Percentiles rank a stretch among this genome's conserved stretches.
phyloP scores from a whole-genome alignment of 805 yeast genomes.

The Hanseniaspora meyeri region DNA sequence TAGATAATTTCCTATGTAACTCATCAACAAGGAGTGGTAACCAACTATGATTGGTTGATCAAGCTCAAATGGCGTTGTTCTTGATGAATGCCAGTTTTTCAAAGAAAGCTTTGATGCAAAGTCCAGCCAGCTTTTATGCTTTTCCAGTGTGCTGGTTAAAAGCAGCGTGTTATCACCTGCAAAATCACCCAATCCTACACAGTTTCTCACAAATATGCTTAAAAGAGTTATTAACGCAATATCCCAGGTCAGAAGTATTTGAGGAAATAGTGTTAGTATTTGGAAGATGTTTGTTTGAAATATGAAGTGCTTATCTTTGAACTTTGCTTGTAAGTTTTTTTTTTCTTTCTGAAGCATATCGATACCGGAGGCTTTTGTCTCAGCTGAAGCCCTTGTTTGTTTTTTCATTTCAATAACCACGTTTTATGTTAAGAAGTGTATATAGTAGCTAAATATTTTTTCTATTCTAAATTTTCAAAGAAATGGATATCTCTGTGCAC shows the following conservation, averaged over 20 bases:
- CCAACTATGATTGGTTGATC: conserved; percentile 98
- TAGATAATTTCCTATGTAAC: conserved; percentile 48
- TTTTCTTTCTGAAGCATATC: neutral
- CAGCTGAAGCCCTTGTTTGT: neutral
- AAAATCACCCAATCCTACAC: conserved; percentile 78
- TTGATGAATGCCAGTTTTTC: conserved; percentile 67
- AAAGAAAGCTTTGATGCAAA: conserved; percentile 67
- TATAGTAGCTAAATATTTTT: no score
- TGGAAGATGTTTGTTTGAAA: conserved; percentile 7
- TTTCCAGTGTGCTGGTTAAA: conserved; percentile 90
- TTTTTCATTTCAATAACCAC: neutral
- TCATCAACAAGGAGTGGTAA: conserved; percentile 72
- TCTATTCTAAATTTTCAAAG: no score
- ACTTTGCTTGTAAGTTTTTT: neutral
- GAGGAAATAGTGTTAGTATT: conserved; percentile 1
- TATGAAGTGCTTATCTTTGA: neutral
- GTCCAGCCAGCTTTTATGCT: conserved; percentile 97
- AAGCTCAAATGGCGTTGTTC: conserved; percentile 86
- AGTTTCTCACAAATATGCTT: conserved; percentile 65
- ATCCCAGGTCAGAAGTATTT: conserved; percentile 3
- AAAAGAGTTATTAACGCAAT: conserved; percentile 29
- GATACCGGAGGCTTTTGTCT: neutral
- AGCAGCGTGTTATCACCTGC: conserved; percentile 68
- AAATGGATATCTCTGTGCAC: no score
- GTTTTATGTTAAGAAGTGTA: no score